Evolutionary conservation across 78 protist genomes (phyloP), one percentile per base, ranked within the genome.

Genomic region (Dictyostelium firmibasis): DNA sequence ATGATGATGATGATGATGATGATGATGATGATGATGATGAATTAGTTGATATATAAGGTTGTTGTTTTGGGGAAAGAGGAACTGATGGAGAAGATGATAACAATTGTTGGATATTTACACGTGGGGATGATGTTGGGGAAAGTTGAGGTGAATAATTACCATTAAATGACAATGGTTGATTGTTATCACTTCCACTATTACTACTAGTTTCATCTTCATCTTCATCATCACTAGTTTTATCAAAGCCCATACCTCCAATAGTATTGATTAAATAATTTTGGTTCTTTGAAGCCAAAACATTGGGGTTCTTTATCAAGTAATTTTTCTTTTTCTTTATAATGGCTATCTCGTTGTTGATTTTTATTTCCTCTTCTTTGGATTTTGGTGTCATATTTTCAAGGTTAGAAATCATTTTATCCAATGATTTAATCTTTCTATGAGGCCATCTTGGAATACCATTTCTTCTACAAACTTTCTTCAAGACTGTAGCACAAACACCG

Each of bases 401-500:
- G 44, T 78, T 78, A 13, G 75, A 33, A 57, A 92, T 92, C 96
- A 92, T 92, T 64, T 92, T 92, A 67, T 92, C 96, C 18, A 92
- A n/a, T 7, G 79, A 47, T 57, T 92, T 92, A 62, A 92, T 92
- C 53, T 92, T 92, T 75, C 96, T 53, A 43, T 85, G 91, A 31
- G 96, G 96, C 96, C 96, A 92, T 83, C 96, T 83, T 78, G 96
- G 96, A 64, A 92, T 92, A 8, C 96, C 96, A 92, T 92, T 92
- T 62, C 81, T 83, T 33, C 96, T 20, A 33, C 96, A 92, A 57
- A 92, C 81, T 33, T 92, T 92, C 25, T 92, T 92, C 38, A 92
- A 50, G 10, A 93, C 92, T 3, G 96, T 93, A 0, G 96, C 96
- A 60, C 96, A 93, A 13, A 93, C 87, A 4, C 96, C 96, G 18